Percentiles rank a stretch among this genome's conserved stretches.
These are phyloP conservation scores for Macrolepiota fuliginosa DNA, from an alignment of 768 basidiomycete species.

Conservation along the genomic window DNA sequence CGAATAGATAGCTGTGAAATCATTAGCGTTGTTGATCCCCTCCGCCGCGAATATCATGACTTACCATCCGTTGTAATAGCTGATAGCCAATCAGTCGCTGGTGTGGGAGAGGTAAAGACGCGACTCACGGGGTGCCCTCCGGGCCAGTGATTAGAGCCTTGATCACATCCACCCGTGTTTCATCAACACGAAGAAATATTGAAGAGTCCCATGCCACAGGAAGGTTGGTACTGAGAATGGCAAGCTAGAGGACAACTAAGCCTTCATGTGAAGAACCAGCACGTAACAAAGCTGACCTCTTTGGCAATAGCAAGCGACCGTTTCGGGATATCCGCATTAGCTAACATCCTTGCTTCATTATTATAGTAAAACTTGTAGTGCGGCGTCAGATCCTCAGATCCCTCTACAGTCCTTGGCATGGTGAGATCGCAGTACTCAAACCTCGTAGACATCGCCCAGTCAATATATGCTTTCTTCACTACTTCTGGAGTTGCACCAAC, in stretches of 20 bases:
- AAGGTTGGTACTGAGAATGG: constrained; percentile 89
- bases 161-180: constrained; percentile 87
- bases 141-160: constrained; percentile 92
- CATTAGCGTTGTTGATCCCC: constrained; percentile 26
- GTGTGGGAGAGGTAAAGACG: constrained; percentile 1
- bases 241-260: constrained; percentile 53
- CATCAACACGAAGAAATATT: constrained; percentile 90
- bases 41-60: constrained; percentile 20
- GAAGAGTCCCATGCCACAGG: constrained; percentile 96
- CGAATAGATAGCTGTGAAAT: constrained; percentile 56
- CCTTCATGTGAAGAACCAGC: neutral
- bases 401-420: constrained; percentile 30
- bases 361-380: constrained; percentile 84
- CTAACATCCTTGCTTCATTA: constrained; percentile 80
- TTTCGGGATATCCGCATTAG: constrained; percentile 84
- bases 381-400: constrained; percentile 52
- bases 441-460: constrained; percentile 79
- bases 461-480: constrained; percentile 65
- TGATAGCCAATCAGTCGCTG: constrained; percentile 23
- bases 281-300: constrained; percentile 49
- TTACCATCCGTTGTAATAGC: constrained; percentile 90
- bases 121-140: constrained; percentile 85
- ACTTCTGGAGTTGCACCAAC: constrained; percentile 58
- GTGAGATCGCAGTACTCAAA: constrained; percentile 94
- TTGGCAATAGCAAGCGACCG: constrained; percentile 93